Evolutionary conservation across 1,139 yeast genomes (phyloP), one percentile per base, ranked within the genome.

Genomic region (Lodderomyces theae): DNA sequence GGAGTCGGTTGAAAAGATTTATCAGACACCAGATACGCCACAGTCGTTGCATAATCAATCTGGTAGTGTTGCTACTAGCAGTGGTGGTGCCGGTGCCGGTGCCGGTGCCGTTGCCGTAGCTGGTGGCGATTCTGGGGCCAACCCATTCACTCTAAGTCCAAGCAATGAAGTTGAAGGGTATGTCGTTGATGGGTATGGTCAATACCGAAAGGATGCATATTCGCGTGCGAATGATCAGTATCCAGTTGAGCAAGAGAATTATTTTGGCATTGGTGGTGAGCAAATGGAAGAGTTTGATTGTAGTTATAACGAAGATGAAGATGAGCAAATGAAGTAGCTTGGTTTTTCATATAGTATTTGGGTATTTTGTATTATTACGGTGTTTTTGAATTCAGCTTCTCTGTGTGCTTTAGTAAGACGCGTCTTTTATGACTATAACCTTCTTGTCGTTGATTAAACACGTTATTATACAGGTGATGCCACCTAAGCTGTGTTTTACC

Each of bases 151-250:
- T 41, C 54, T 66, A 40, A 66, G 72, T 45, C 74, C 74, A 1
- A 53, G 67, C 38, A 63, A 61, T 42, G 76, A 70, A 47, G 72
- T 64, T 1, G 76, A 70, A 47, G 52, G 54, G 29, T 71, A 71
- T 47, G 72, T 70, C 3, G 50, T 68, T 37, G 67, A 65, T 42
- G 76, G 75, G 2, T 70, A 69, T 45, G 31, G 18, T 3, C 42
- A 30, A 35, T 34, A 13, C 18, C 31, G 9, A 15, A 15, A 28
- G 5, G 31, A 28, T 28, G 31, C n/a, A n/a, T n/a, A n/a, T n/a
- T n/a, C n/a, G n/a, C n/a, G n/a, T n/a, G 31, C 11, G 3, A 3
- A 32, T 19, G 25, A 21, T 11, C 55, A 56, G 39, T 65, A 54
- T 45, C 53, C 49, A 38, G 64, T 58, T 42, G 73, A 68, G 45